Percentiles rank a stretch among this genome's conserved stretches.
Conservation (phyloP, 1,139 yeast genomes). For the Suhomyces chickasaworum region DNA sequence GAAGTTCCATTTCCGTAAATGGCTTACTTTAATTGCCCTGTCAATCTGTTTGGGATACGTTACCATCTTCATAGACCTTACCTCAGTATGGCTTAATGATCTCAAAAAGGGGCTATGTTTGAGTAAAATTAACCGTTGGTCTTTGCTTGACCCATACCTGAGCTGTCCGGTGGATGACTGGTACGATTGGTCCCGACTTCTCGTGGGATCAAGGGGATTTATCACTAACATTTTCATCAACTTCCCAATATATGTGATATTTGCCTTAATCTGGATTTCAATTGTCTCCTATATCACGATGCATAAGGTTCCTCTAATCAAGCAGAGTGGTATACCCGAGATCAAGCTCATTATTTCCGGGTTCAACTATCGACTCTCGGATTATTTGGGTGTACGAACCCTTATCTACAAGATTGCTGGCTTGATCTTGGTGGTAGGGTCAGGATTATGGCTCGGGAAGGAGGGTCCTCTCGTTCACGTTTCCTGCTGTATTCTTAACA, state of each 20-base stretch:
- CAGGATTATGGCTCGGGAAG: constrained; percentile 88
- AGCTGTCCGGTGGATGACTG: constrained; percentile 49
- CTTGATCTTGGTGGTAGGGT: constrained; percentile 65
- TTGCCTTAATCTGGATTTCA: constrained; percentile 30
- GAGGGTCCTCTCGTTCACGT: constrained; percentile 95
- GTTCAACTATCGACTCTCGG: constrained; percentile 41
- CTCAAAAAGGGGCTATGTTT: constrained; percentile 51
- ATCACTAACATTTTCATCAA: constrained; percentile 30
- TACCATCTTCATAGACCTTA: constrained; percentile 61
- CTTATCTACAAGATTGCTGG: constrained; percentile 55
- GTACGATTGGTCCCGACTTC: constrained; percentile 42
- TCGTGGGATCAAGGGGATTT: constrained; percentile 25
- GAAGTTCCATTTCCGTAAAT: constrained; percentile 36
- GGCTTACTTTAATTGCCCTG: constrained; percentile 60
- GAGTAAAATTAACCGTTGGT: constrained; percentile 43
- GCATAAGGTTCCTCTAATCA: constrained; percentile 45
- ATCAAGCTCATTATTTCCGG: constrained; percentile 67
- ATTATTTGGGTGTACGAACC: constrained; percentile 51
- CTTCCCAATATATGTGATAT: constrained; percentile 40
- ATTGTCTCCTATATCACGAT: constrained; percentile 37
- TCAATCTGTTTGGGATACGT: constrained; percentile 61
- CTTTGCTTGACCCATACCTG: constrained; percentile 46
- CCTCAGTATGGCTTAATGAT: constrained; percentile 65
- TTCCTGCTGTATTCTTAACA: constrained; percentile 60
- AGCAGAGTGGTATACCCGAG: constrained; percentile 73